Base-by-base conservation (phyloP, 257 asterid genomes). In the Fraxinus cuspidata region DNA sequence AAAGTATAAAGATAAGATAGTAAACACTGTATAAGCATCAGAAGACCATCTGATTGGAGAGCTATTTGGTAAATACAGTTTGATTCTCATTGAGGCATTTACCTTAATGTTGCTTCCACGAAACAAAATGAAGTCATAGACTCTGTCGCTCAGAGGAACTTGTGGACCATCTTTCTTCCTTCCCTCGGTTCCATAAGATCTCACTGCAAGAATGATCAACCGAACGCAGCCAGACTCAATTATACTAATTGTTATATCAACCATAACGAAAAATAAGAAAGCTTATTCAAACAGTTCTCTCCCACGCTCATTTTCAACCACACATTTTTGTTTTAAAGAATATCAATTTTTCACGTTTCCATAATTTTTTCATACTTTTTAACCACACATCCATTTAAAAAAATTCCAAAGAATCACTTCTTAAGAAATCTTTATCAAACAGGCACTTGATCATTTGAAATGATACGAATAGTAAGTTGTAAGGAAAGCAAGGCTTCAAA, bases 91-190 rank as follows among this genome's bases (percentile, higher is more conserved):
- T 23, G 3, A 60, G 67, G 68, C 27, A 68, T 82, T 80, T 84
- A 93, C 97, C 87, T 90, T 93, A 42, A 93, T 91, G 85, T 93
- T 96, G 78, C 87, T 85, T 66, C 94, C 97, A 73, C 97, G 92
- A 81, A 93, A 93, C 85, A 90, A 83, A 77, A 93, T 91, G 84
- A 82, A 93, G 71, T 90, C 93, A 77, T 86, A 93, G 73, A 93
- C 85, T 81, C 80, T 89, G 84, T 93, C 92, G 40, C 85, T 85
- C 34, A 96, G 90, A 69, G 92, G 92, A 84, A 93, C 87, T 85
- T 91, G 92, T 3, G 87, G 94, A 65, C 97, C 94, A 65, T 86
- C 82, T 82, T 80, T 84, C 82, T 78, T 90, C 74, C 98, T 89
- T 72, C 97, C 97, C 79, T 93, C 97, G 21, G 98, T 91, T 72